These are phyloP conservation scores for Nannochloropsis gaditana DNA, from an alignment of 108 stramenopile genomes.

Conservation along the genomic window DNA sequence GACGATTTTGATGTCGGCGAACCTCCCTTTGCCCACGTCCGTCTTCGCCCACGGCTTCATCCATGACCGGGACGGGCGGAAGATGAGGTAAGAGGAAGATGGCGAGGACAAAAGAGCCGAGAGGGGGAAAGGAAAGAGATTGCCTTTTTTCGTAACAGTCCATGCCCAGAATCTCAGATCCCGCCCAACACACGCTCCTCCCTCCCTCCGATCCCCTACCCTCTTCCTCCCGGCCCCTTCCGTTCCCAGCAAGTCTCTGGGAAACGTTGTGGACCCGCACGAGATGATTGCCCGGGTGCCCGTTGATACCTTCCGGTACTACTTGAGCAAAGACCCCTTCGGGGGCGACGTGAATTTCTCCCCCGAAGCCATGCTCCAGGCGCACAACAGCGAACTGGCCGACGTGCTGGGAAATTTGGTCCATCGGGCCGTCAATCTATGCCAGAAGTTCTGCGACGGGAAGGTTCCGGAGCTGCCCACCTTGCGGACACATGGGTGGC, in stretches of 20 bases:
- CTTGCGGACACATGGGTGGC: neutral
- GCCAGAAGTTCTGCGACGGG: constrained; percentile 73
- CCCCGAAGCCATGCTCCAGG: constrained; percentile 68
- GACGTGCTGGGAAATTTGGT: constrained; percentile 93
- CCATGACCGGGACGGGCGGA: constrained; percentile 89
- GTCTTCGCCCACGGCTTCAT: constrained; percentile 97
- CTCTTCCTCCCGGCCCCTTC: neutral
- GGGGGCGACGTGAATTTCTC: constrained; percentile 84
- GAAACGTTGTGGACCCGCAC: constrained; percentile 95
- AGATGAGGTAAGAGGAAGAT: constrained; percentile 65
- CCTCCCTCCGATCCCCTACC: neutral
- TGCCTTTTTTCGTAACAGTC: neutral
- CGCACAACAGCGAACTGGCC: constrained; percentile 92
- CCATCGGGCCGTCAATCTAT: constrained; percentile 84
- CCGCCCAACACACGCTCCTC: neutral
- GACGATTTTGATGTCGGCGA: constrained; percentile 91
- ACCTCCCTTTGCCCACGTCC: constrained; percentile 74
- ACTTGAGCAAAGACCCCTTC: constrained; percentile 77
- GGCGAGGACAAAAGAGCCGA: neutral
- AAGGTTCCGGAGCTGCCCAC: constrained; percentile 62
- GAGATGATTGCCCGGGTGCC: constrained; percentile 78
- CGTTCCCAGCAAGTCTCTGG: constrained; percentile 72
- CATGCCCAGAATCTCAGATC: neutral
- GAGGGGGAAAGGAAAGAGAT: neutral
- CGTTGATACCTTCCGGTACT: constrained; percentile 85